Evolutionary conservation across 1,284 basidiomycete genomes (phyloP).

Genomic region (Cryptococcus sp.): DNA sequence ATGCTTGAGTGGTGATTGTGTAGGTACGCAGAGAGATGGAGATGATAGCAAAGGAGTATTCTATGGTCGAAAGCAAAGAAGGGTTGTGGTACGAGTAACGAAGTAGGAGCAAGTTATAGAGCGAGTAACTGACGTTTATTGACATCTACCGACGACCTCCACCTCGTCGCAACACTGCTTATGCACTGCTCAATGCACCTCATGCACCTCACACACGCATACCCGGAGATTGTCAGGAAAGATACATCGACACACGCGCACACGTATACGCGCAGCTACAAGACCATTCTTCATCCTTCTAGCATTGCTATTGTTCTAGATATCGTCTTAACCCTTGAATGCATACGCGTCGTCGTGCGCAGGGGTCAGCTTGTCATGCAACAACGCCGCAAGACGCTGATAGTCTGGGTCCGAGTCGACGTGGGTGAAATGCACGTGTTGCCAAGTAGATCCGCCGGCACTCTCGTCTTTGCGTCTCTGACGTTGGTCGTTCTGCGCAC

Average conservation of each 20-base stretch:
- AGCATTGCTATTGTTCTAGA: not conserved
- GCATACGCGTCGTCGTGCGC: constrained; percentile 52
- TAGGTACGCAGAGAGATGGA: no score
- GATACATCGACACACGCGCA: not conserved
- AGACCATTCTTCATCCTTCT: not conserved
- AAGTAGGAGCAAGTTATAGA: no score
- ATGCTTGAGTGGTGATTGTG: no score
- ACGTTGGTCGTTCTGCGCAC: constrained; percentile 79
- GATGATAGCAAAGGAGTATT: no score
- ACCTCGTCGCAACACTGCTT: not conserved
- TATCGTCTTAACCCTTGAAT: constrained; percentile 29
- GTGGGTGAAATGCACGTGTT: constrained; percentile 72
- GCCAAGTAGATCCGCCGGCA: constrained; percentile 72
- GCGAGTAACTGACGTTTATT: not conserved
- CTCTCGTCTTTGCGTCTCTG: constrained; percentile 82
- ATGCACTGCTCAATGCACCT: no score
- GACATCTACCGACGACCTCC: not conserved
- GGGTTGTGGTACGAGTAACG: no score
- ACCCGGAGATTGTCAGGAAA: no score
- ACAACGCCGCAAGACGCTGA: constrained; percentile 55
- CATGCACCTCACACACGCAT: no score
- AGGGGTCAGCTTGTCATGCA: constrained; percentile 51
- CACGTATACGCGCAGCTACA: not conserved
- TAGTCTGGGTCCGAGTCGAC: constrained; percentile 70
- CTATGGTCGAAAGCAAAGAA: no score